Percentiles rank a stretch among this genome's conserved stretches.
These are phyloP conservation scores for Geotrichum candidum DNA, from an alignment of 1,139 yeast species.

Conservation along the genomic window DNA sequence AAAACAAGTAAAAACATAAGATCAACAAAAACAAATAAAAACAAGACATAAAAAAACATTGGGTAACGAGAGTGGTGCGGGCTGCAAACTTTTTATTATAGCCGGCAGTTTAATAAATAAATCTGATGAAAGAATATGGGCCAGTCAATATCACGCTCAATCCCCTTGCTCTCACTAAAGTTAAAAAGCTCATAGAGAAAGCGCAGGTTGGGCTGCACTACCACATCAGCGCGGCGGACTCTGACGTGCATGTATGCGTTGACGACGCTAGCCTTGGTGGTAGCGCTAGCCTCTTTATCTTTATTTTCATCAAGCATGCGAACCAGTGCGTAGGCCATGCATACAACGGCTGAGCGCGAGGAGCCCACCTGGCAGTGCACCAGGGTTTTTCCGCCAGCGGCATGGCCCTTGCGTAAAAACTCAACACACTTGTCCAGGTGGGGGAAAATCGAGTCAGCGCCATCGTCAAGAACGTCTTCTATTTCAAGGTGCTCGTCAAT, in stretches of 20 bases:
- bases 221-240: conserved; percentile 1
- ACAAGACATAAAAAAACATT: too few relatives aligned
- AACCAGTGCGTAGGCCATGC: conserved; percentile 1
- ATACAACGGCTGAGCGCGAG: conserved; percentile 3
- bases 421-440: neutral
- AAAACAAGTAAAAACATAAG: too few relatives aligned
- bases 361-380: conserved; percentile 7
- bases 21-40: neutral
- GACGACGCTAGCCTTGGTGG: neutral
- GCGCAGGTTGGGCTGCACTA: conserved; percentile 7
- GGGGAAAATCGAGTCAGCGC: conserved; percentile 2
- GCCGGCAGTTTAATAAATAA: neutral
- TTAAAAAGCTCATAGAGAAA: conserved; percentile 5
- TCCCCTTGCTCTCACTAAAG: neutral
- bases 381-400: neutral
- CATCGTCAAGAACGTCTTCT: conserved; percentile 8
- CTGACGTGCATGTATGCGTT: conserved; percentile 7
- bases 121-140: neutral
- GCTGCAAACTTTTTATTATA: too few relatives aligned
- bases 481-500: conserved; percentile 1
- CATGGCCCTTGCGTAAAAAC: neutral
- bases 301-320: neutral
- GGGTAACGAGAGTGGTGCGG: neutral
- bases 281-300: neutral
- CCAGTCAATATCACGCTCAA: neutral